Conservation (phyloP, 805 yeast genomes). For the Jamesozyma piceae region DNA sequence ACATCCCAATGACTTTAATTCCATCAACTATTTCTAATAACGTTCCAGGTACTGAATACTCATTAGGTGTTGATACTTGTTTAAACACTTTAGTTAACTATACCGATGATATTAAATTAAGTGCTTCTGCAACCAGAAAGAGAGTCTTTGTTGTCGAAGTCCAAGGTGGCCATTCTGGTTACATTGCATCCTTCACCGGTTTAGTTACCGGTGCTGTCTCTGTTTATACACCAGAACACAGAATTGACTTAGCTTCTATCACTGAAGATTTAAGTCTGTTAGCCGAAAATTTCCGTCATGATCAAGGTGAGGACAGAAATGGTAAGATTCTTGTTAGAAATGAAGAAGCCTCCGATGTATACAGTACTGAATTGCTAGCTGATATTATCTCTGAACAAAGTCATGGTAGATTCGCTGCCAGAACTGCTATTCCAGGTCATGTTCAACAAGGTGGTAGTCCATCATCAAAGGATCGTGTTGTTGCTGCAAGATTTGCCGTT, state of each 20-base stretch:
- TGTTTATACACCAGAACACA: constrained; percentile 83
- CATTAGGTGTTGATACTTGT: constrained; percentile 93
- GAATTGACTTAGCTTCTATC: constrained; percentile 56
- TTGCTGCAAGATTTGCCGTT: constrained; percentile 83
- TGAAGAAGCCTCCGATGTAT: constrained; percentile 73
- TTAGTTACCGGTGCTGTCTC: constrained; percentile 87
- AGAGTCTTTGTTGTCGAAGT: constrained; percentile 95
- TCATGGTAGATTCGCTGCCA: constrained; percentile 68
- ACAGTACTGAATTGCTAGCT: constrained; percentile 73
- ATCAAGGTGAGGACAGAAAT: constrained; percentile 68
- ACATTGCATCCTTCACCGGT: constrained; percentile 77
- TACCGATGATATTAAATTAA: constrained; percentile 91
- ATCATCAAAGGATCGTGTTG: constrained; percentile 85
- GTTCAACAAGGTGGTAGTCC: constrained; percentile 97
- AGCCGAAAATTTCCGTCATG: constrained; percentile 57
- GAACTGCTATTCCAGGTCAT: constrained; percentile 96
- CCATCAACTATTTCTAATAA: constrained; percentile 97
- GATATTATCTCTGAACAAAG: constrained; percentile 77
- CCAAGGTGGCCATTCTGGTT: constrained; percentile 96
- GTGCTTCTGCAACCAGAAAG: constrained; percentile 89
- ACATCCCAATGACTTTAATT: constrained; percentile 86
- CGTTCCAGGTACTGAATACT: constrained; percentile 98
- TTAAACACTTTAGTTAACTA: constrained; percentile 81
- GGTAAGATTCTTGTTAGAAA: constrained; percentile 82
- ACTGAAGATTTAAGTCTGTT: constrained; percentile 68